Base-by-base conservation (phyloP, 768 basidiomycete genomes). In the Hemileccinum impolitum region DNA sequence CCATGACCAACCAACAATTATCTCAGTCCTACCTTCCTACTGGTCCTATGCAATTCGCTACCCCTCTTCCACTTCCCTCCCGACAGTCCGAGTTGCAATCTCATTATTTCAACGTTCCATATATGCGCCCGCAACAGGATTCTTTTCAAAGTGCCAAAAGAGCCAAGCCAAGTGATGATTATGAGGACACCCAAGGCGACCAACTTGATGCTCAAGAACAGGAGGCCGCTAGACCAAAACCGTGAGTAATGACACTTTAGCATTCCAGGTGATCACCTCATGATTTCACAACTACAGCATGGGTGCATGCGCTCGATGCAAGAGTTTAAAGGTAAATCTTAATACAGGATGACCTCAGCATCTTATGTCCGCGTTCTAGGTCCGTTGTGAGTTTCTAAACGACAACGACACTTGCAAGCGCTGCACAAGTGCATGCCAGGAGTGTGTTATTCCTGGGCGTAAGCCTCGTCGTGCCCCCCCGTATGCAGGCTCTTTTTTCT, bases 381-480 rank as follows among this genome's bases (percentile, higher is more conserved):
- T 90, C 49, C 82, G 78, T 56, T 91, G 88, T 63, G 87, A 89
- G 65, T 85, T 87, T 66, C 80, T 73, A 62, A 78, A 78, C 13
- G 84, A 86, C 43, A 79, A 75, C 13, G 86, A 90, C 58, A 80
- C 81, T 3, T 91, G 88, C 67, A 87, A 80, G 61, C 82, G 88
- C 11, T 91, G 88, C 59, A 65, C 78, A 47, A 79, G 80, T 51
- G 84, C 84, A 10, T 79, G 78, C 6, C 82, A 87, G 48, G 85
- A 87, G 44, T 91, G 88, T 56, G 69, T 83, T 36, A 87, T 86
- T 43, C 88, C 88, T n/a, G 88, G 87, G n/a, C 76, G 85, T 53
- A 90, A 88, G 68, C 86, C 87, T 60, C 83, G 88, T 48, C 75
- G 84, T 39, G 77, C 83, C 5, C 88, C 89, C 45, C 89, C 86